These are phyloP conservation scores for Lactarius sp. DNA, from an alignment of 768 basidiomycete genomes.

Conservation along the genomic window DNA sequence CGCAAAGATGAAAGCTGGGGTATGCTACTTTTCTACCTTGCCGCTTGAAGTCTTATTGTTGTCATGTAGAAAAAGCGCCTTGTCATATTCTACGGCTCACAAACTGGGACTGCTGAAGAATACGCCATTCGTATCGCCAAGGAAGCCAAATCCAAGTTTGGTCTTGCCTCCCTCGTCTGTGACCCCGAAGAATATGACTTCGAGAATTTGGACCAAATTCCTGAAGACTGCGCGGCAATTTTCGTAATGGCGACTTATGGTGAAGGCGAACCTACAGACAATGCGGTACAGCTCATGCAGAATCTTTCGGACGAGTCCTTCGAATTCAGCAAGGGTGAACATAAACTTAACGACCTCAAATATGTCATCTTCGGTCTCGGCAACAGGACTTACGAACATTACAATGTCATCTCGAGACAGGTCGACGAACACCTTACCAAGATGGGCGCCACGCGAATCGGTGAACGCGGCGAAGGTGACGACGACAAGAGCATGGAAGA, in stretches of 20 bases:
- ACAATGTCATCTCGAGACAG: conserved; percentile 82
- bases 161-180: conserved; percentile 91
- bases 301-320: conserved; percentile 84
- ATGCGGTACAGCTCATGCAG: conserved; percentile 91
- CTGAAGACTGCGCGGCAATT: conserved; percentile 82
- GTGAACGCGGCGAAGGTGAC: conserved; percentile 91
- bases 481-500: conserved; percentile 99
- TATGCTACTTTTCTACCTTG: conserved; percentile 40
- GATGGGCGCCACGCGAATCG: conserved; percentile 82
- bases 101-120: conserved; percentile 98
- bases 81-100: conserved; percentile 97
- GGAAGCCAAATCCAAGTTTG: conserved; percentile 95
- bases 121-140: conserved; percentile 97
- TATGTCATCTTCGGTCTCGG: conserved; percentile 95
- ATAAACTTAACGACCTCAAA: conserved; percentile 75
- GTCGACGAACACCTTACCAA: conserved; percentile 68
- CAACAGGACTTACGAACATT: conserved; percentile 93
- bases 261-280: conserved; percentile 98
- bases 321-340: conserved; percentile 78
- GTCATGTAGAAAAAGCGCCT: conserved; percentile 82
- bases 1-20: conserved; percentile 89
- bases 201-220: conserved; percentile 87
- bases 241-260: conserved; percentile 99
- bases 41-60: conserved; percentile 8
- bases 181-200: conserved; percentile 99